Evolutionary conservation across 805 yeast species (phyloP).

Genomic region (Isabelozyma pseudorhagii): DNA sequence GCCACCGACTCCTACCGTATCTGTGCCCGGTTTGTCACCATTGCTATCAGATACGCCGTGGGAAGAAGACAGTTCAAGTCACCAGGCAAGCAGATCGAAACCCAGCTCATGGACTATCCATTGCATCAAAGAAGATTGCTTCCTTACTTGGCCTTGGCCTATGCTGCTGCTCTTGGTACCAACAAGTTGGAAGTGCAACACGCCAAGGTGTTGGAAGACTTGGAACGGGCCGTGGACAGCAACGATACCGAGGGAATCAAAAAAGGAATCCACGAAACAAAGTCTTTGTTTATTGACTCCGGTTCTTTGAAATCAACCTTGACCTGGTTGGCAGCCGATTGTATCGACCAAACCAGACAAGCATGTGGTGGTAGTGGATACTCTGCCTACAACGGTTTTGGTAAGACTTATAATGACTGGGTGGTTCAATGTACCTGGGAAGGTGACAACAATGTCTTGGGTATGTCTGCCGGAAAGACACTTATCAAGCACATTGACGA

Average conservation of each 20-base stretch:
- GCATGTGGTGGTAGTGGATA: constrained; percentile 97
- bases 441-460: constrained; percentile 89
- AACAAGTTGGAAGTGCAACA: constrained; percentile 55
- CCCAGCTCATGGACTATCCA: constrained; percentile 80
- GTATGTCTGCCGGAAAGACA: constrained; percentile 81
- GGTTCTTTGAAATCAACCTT: constrained; percentile 87
- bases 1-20: constrained; percentile 80
- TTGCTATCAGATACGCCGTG: constrained; percentile 85
- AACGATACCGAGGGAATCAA: constrained; percentile 45
- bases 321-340: constrained; percentile 79
- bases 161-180: constrained; percentile 72
- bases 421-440: constrained; percentile 99
- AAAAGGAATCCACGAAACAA: constrained; percentile 56
- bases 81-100: constrained; percentile 44
- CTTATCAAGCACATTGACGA: constrained; percentile 49
- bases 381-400: constrained; percentile 88
- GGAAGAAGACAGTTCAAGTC: constrained; percentile 82
- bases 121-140: constrained; percentile 84
- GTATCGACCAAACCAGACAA: constrained; percentile 88
- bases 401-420: constrained; percentile 86
- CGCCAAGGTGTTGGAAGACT: constrained; percentile 44
- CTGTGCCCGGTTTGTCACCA: constrained; percentile 74
- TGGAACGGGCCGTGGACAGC: constrained; percentile 52
- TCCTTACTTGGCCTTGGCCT: constrained; percentile 79
- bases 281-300: constrained; percentile 76